Evolutionary conservation across 2,329 filamentous ascomycete genomes (phyloP), one percentile per base, ranked within the genome.

Genomic region (Exophiala calicioides): DNA sequence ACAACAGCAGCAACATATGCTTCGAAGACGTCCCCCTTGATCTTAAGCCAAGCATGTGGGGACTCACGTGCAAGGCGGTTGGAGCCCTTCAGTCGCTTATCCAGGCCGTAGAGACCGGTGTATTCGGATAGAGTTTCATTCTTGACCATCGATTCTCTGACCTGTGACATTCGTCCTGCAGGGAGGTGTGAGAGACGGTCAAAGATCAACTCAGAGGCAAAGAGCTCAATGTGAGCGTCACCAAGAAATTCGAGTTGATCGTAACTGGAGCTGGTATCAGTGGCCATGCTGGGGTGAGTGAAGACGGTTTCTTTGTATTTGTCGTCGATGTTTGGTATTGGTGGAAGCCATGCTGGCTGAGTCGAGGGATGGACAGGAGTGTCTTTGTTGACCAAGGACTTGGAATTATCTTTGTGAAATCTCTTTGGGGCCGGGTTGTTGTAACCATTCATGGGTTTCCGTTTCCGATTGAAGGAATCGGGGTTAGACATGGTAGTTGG

Each of bases 201-300:
- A 66, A 82, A 88, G 50, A 97, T 86, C 40, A 94, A 75, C 13
- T 81, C 78, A 0, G 86, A 84, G 4, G 90, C 81, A 35, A 90
- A 81, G 40, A 90, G 69, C 61, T 94, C 86, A 40, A 95, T 73
- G 59, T 91, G 91, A 15, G 88, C 85, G 64, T 97, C 91, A 5
- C 91, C 91, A 5, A 95, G 75, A 70, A 91, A 90, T 67, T 97
- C 91, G 5, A 96, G 79, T 13, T 81, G 80, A 61, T 96, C 90
- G 66, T 96, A 96, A 60, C 74, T 78, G 21, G 29, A 18, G 12
- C 20, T 19, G 4, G 18, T 18, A 21, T 52, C 21, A 18, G 37
- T 10, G 8, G 47, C 44, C 9, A 44, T 26, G 30, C 44, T 52
- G 12, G 30, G 36, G 31, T 59, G 57, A 12, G 53, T 59, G 42